These are phyloP conservation scores for Penicillium robsamsonii DNA, from an alignment of 495 filamentous ascomycete species.

Conservation along the genomic window DNA sequence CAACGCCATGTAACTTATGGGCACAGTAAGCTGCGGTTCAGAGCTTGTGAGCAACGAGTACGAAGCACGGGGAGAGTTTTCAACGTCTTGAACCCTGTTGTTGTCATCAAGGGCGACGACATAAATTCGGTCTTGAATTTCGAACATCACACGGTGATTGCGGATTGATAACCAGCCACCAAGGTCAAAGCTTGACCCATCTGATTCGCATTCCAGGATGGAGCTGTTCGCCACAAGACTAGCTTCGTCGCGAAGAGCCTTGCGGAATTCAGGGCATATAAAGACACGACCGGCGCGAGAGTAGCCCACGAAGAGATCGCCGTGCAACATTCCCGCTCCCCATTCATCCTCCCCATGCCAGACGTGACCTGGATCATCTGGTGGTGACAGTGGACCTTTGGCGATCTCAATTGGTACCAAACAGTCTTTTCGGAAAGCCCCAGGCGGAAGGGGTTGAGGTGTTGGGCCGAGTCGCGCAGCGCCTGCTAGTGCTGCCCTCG, in stretches of 20 bases:
- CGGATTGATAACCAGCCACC: conserved; percentile 42
- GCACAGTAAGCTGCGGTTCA: conserved; percentile 35
- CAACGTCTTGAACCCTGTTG: conserved; percentile 29
- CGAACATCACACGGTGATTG: conserved; percentile 43
- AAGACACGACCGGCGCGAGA: conserved; percentile 41
- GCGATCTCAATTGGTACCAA: conserved; percentile 28
- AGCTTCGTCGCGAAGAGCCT: conserved; percentile 26
- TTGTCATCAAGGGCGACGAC: conserved; percentile 37
- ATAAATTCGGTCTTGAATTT: conserved; percentile 41
- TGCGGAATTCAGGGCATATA: conserved; percentile 40
- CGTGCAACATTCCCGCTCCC: conserved; percentile 40
- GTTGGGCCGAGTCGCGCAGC: conserved; percentile 19
- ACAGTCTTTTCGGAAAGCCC: conserved; percentile 21
- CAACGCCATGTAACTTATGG: conserved; percentile 41
- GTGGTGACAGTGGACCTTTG: conserved; percentile 28
- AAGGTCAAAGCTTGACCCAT: conserved; percentile 37
- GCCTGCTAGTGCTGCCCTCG: conserved; percentile 20
- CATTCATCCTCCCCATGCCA: conserved; percentile 36
- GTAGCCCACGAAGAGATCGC: conserved; percentile 39
- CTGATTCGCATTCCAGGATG: conserved; percentile 38
- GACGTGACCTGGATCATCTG: conserved; percentile 29
- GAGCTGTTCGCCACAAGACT: conserved; percentile 26
- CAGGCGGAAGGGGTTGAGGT: conserved; percentile 13
- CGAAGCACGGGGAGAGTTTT: conserved; percentile 29
- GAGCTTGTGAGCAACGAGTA: conserved; percentile 39